Evolutionary conservation across 345 rosid genomes (phyloP), one percentile per base, ranked within the genome.

Genomic region (Populus simonii): DNA sequence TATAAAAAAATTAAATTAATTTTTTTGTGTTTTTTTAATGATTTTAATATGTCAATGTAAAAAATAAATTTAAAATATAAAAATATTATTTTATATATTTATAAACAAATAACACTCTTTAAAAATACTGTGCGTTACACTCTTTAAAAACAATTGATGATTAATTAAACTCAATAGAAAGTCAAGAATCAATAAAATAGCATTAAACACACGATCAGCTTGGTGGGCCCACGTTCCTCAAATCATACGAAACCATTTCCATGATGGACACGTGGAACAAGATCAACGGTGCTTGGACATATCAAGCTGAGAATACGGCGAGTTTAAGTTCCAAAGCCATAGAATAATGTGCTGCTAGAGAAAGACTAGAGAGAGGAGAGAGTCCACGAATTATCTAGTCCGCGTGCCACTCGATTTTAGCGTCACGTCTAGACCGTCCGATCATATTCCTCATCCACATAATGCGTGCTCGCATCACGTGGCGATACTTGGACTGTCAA

Each of bases 351-450:
- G 89, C 85, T 45, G 6, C 15, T 22, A 59, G 27, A 23, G 25
- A 23, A n/a, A n/a, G n/a, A 16, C 5, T 17, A 11, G 63, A 75
- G 72, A 25, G 8, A 5, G n/a, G 38, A 23, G 39, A 11, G n/a
- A 31, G 57, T 66, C 75, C 33, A 23, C 16, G 59, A 23, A 1
- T 12, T 13, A 9, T 66, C 8, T 31, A 20, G 16, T 53, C 27
- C 69, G 92, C 90, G 88, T 87, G 88, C 86, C 83, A 43, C 87
- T 87, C 88, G 86, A 82, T 86, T 79, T 78, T 77, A 68, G 86
- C 84, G 83, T 83, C 81, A 27, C 43, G 68, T 80, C 66, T 66
- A 1, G 13, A 53, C 90, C 91, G 87, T 84, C 66, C 55, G 85
- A 85, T 89, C 73, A 43, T 23, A 71, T 78, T 70, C 75, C 76